A percentile compares a stretch with the other conserved stretches of the same genome.
These are phyloP conservation scores for Colletotrichum cordylinicola DNA, from an alignment of 2,329 filamentous ascomycete species.

Conservation along the genomic window DNA sequence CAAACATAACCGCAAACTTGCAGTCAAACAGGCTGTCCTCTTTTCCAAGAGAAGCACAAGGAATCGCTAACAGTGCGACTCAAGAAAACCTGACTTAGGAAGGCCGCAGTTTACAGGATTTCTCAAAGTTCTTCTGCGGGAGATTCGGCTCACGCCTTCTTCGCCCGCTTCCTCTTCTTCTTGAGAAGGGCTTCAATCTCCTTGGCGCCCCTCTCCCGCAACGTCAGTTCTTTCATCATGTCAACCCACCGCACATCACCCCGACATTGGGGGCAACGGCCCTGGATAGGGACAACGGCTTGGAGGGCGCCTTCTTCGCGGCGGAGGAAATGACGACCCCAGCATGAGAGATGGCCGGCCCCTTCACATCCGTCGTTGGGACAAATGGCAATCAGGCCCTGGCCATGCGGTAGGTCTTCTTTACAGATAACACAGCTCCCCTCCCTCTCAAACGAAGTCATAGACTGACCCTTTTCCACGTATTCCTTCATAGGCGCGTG, in stretches of 20 bases:
- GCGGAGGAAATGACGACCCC: constrained; percentile 58
- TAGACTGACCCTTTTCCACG: constrained; percentile 58
- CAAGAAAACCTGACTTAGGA: background rate
- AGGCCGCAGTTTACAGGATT: background rate
- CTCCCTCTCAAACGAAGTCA: constrained; percentile 62
- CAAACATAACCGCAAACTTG: background rate
- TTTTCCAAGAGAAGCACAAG: background rate
- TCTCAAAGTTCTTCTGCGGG: background rate
- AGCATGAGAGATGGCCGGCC: constrained; percentile 66
- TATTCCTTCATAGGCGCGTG: constrained; percentile 59
- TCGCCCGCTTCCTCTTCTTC: constrained; percentile 29
- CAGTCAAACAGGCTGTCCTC: background rate
- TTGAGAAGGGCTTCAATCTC: constrained; percentile 72
- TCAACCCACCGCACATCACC: constrained; percentile 71
- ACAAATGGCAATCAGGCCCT: constrained; percentile 64
- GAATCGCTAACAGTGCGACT: background rate
- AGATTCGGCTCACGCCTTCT: constrained; percentile 18
- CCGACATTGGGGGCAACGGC: constrained; percentile 75
- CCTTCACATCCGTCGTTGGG: constrained; percentile 58
- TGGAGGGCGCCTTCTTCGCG: constrained; percentile 35
- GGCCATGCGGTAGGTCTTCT: constrained; percentile 46
- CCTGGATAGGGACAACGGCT: constrained; percentile 69
- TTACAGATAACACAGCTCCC: constrained; percentile 61
- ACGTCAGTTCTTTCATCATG: constrained; percentile 82
- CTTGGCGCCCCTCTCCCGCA: constrained; percentile 73